Conservation (phyloP, 2,329 filamentous ascomycete genomes). For the Elsinoe necatrix region DNA sequence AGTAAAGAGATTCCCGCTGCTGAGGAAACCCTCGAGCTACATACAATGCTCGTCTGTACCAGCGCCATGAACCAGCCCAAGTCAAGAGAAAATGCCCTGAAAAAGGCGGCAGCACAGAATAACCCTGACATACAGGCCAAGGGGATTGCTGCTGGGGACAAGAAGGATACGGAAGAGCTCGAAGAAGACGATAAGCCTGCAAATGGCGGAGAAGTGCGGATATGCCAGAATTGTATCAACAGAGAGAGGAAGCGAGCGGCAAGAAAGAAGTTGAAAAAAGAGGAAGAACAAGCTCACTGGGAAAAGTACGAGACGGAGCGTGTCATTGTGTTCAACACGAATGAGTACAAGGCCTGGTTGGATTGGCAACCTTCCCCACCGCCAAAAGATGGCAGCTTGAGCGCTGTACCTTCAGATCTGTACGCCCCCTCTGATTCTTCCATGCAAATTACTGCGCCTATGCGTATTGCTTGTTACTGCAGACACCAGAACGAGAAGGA, state of each 20-base stretch:
- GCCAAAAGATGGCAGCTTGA: conserved; percentile 26
- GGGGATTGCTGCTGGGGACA: conserved; percentile 33
- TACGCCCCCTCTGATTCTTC: conserved; percentile 45
- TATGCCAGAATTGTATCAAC: conserved; percentile 84
- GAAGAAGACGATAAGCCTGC: conserved; percentile 63
- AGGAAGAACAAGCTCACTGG: conserved; percentile 86
- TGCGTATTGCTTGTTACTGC: conserved; percentile 97
- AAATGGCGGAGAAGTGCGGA: conserved; percentile 88
- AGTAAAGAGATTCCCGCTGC: conserved; percentile 62
- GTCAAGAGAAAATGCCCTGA: conserved; percentile 58
- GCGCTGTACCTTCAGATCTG: conserved; percentile 17
- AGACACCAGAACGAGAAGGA: conserved; percentile 89
- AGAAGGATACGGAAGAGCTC: conserved; percentile 41
- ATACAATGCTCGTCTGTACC: conserved; percentile 78
- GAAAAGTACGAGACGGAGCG: conserved; percentile 68
- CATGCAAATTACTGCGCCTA: conserved; percentile 74
- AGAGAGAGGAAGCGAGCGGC: conserved; percentile 85
- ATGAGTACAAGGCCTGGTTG: conserved; percentile 59
- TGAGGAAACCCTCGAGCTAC: conserved; percentile 68
- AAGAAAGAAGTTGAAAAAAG: conserved; percentile 86
- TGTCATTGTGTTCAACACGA: conserved; percentile 85
- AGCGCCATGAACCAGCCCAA: conserved; percentile 76
- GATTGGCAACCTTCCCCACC: conserved; percentile 35
- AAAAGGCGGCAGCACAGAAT: conserved; percentile 44
- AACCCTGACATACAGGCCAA: conserved; percentile 36